Evolutionary conservation across 768 basidiomycete genomes (phyloP), one percentile per base, ranked within the genome.

Genomic region (Lactifluus hygrophoroides): DNA sequence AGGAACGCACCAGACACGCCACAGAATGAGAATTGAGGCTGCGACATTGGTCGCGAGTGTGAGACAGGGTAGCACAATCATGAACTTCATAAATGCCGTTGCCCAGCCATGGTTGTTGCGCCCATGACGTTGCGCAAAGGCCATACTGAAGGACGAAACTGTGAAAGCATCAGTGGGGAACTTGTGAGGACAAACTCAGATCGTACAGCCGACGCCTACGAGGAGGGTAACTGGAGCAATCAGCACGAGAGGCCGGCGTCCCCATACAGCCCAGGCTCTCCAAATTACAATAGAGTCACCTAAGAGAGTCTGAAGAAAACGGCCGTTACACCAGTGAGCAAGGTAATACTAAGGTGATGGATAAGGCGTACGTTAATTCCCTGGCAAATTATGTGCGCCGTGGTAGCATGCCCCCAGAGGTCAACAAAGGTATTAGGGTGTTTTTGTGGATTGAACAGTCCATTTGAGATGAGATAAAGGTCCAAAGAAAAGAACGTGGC

Each of bases 251-350:
- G 54, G n/a, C 11, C 30, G 35, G 44, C 58, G 57, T 7, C 27
- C 44, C 52, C 53, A 62, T 34, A 60, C 57, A 6, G 55, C 35
- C 53, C 58, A 60, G 35, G 61, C 61, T 34, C 61, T 53, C 61
- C 61, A 62, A n/a, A 62, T 62, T 30, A 62, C 53, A 34, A 62
- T 59, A 6, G 52, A 50, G 25, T 62, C 57, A 17, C 61, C 49
- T 19, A 62, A 27, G 14, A 62, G 16, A 21, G 42, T 42, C 61
- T 60, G 16, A 28, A 23, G 52, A 28, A 10, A n/a, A 49, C 11
- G 5, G 14, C 43, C 25, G 23, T 49, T 51, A 3, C 13, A 10
- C 16, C 19, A 16, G 9, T 13, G 16, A 21, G 40, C 28, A 5
- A 35, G 52, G 32, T 5, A 32, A n/a, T n/a, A n/a, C n/a, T 32